Conservation (phyloP, 73 alveolate species). For the Urostyla sp. region DNA sequence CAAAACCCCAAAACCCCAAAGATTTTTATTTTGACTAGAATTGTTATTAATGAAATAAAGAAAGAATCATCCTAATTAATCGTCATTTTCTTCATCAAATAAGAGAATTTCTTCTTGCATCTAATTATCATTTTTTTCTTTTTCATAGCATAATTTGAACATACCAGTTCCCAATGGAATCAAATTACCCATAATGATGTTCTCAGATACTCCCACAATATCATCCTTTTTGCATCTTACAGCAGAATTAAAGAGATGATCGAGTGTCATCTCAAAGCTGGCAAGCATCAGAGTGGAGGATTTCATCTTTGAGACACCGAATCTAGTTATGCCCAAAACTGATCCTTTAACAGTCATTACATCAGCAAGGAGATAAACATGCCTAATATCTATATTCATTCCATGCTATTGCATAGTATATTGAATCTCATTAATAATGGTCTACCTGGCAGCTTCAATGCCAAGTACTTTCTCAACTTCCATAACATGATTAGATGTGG, state of each 20-base stretch:
- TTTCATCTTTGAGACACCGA: constrained; percentile 96
- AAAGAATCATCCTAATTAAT: no score
- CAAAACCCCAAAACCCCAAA: no score
- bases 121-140: constrained; percentile 42
- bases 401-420: constrained; percentile 79
- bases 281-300: constrained; percentile 93
- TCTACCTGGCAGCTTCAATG: constrained; percentile 95
- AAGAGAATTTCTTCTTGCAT: constrained; percentile 46
- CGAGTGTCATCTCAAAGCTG: constrained; percentile 97
- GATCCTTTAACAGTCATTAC: constrained; percentile 94
- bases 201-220: constrained; percentile 92
- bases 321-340: constrained; percentile 95
- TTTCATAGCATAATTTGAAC: constrained; percentile 85
- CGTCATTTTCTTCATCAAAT: no score
- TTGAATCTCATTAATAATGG: constrained; percentile 90
- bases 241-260: constrained; percentile 95
- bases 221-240: constrained; percentile 83
- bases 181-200: constrained; percentile 96
- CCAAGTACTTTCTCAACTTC: constrained; percentile 92
- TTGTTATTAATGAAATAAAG: no score
- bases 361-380: constrained; percentile 94
- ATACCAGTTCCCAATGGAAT: constrained; percentile 95
- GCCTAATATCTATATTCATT: constrained; percentile 87
- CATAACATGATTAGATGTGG: constrained; percentile 89
- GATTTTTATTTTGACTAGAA: no score